Evolutionary conservation across 306 rosid species (phyloP), one percentile per base, ranked within the genome.

Genomic region (Vicia sativa): DNA sequence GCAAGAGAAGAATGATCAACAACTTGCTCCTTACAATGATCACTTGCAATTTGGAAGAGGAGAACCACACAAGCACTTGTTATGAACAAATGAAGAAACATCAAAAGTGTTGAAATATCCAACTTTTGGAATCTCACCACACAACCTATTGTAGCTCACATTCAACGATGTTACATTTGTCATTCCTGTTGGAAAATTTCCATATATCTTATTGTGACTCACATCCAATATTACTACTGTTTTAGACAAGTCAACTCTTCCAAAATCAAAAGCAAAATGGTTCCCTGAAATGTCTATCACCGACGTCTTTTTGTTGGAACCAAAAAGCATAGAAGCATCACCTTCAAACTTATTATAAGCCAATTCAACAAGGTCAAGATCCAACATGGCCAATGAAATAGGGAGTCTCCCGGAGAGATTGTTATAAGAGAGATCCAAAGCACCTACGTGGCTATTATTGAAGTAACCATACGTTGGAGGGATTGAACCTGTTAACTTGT

Each of bases 11-110:
- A n/a, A n/a, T n/a, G n/a, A 25, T 25, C 28, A 31, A 31, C 37
- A 31, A 1, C 37, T 31, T 31, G 6, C 9, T 31, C 37, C 9
- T 6, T 31, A 6, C 8, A 6, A 31, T 31, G 37, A 31, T 31
- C 9, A 34, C 2, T 34, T 34, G 38, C 38, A 34, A 7, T 2
- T 34, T 7, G 38, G 38, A 34, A 34, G 38, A 34, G 91, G 87
- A n/a, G 87, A 44, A 4, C 92, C 87, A 12, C 89, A 87, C 74
- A 87, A 78, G 46, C 92, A 87, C 38, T 65, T 57, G 56, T 84
- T 87, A 62, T 82, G 87, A 18, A 56, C 5, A 11, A 56, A 29
- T 0, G 73, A 9, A 0, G 31, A 50, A n/a, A 13, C 2, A 26
- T 76, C 82, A 44, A 43, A 43, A 10, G 21, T 63, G 13, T 72